phyloP scores from a whole-genome alignment of 2,329 filamentous ascomycete species.

The Calonectria pseudoreteaudii region DNA sequence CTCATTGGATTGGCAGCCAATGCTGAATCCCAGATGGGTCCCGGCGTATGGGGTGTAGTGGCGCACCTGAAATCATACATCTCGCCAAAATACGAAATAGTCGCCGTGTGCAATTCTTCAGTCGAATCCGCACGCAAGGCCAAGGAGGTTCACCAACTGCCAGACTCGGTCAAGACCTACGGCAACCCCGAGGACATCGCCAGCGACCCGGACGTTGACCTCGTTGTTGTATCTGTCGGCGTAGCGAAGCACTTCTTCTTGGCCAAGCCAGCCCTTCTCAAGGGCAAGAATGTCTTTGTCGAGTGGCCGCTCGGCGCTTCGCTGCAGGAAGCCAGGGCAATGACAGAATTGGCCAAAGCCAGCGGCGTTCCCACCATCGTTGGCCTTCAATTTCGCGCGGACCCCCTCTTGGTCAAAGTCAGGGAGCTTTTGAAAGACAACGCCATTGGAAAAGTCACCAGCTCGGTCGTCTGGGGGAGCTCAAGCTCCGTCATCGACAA shows the following conservation, averaged over 20 bases:
- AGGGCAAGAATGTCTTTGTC: slow-evolving; percentile 42
- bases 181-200: slow-evolving; percentile 58
- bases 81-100: slow-evolving; percentile 55
- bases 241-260: slow-evolving; percentile 61
- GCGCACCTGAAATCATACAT: slow-evolving; percentile 61
- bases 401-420: slow-evolving; percentile 47
- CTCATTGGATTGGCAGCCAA: slow-evolving; percentile 33
- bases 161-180: slow-evolving; percentile 55
- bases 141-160: slow-evolving; percentile 54
- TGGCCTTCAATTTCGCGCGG: slow-evolving; percentile 59
- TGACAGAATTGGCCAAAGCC: slow-evolving; percentile 49
- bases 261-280: slow-evolving; percentile 55
- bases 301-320: slow-evolving; percentile 38
- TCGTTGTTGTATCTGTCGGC: slow-evolving; percentile 62
- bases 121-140: slow-evolving; percentile 55
- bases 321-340: slow-evolving; percentile 49
- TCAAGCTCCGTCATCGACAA: slow-evolving; percentile 10
- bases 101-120: slow-evolving; percentile 63
- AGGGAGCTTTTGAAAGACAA: slow-evolving; percentile 30
- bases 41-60: slow-evolving; percentile 59
- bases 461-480: slow-evolving; percentile 13
- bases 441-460: slow-evolving; percentile 23
- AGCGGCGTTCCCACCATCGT: slow-evolving; percentile 54
- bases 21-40: not conserved
- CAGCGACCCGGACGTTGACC: slow-evolving; percentile 58